Conservation (phyloP, 352 stramenopile species). For the Phytophthora macrochlamydospora region DNA sequence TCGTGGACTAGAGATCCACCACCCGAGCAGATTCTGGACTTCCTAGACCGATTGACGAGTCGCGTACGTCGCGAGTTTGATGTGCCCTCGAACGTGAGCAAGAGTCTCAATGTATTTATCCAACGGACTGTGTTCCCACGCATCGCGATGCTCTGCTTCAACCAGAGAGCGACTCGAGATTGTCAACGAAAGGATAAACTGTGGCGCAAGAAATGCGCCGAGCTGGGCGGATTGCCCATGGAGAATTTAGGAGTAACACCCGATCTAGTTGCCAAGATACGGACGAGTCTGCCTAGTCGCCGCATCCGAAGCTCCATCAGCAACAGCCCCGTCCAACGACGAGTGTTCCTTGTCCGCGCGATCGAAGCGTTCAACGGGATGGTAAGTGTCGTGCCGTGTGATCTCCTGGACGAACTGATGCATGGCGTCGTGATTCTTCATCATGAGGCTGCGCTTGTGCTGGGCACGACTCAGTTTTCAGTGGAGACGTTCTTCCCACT, state of each 20-base stretch:
- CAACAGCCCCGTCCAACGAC: constrained; percentile 31
- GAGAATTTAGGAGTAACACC: constrained; percentile 61
- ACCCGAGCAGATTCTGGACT: constrained; percentile 79
- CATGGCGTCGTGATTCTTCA: constrained; percentile 85
- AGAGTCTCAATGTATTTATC: constrained; percentile 78
- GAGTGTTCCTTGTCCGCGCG: constrained; percentile 63
- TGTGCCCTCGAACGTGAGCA: constrained; percentile 73
- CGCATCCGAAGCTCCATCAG: constrained; percentile 24
- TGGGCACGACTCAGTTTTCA: constrained; percentile 87
- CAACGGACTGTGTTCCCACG: constrained; percentile 79
- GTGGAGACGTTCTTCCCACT: constrained; percentile 89
- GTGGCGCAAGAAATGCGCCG: constrained; percentile 76
- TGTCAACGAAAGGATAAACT: constrained; percentile 86
- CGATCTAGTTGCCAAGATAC: constrained; percentile 71
- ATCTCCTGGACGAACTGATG: constrained; percentile 86
- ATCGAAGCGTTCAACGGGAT: constrained; percentile 86
- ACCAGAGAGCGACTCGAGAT: constrained; percentile 65
- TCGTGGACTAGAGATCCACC: constrained; percentile 71
- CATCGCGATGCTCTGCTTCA: constrained; percentile 78
- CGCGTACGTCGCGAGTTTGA: constrained; percentile 80
- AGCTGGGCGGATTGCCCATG: constrained; percentile 68
- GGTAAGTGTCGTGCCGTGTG: constrained; percentile 79
- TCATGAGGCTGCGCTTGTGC: constrained; percentile 82
- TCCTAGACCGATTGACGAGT: constrained; percentile 67
- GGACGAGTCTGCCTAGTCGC: constrained; percentile 52